phyloP scores from a whole-genome alignment of 2,329 filamentous ascomycete genomes.

The Colletotrichum filicis region DNA sequence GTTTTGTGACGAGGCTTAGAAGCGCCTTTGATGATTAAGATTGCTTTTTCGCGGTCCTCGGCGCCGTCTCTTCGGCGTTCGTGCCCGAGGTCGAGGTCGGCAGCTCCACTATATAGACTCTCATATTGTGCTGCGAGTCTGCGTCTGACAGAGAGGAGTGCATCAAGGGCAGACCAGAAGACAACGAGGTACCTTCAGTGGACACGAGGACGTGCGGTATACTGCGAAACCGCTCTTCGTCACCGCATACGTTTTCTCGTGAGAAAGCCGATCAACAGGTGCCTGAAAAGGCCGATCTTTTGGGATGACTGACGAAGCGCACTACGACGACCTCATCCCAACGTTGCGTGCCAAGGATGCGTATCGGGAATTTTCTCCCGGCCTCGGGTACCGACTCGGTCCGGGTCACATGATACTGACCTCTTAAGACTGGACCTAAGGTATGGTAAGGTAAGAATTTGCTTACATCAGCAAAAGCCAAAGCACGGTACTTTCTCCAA shows the following conservation, averaged over 20 bases:
- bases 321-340: conserved; percentile 4
- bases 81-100: conserved; percentile 13
- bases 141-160: conserved; percentile 10
- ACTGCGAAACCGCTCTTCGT: conserved; percentile 7
- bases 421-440: background rate
- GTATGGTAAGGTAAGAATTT: background rate
- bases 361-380: conserved; percentile 1
- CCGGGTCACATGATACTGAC: conserved; percentile 16
- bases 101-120: conserved; percentile 32
- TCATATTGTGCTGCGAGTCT: background rate
- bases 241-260: background rate
- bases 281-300: background rate
- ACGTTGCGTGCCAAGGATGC: conserved; percentile 15
- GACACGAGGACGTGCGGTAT: background rate
- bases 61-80: conserved; percentile 19
- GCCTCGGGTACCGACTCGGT: background rate
- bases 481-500: conserved; percentile 28
- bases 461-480: conserved; percentile 19
- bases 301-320: conserved; percentile 17
- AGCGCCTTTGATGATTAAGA: background rate
- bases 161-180: background rate
- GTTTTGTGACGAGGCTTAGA: background rate
- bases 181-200: background rate
- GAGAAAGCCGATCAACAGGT: background rate
- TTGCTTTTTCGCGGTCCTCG: conserved; percentile 4